Conservation (phyloP, 225 moss, liverwort and hornwort species). For the Neckera pumila region DNA sequence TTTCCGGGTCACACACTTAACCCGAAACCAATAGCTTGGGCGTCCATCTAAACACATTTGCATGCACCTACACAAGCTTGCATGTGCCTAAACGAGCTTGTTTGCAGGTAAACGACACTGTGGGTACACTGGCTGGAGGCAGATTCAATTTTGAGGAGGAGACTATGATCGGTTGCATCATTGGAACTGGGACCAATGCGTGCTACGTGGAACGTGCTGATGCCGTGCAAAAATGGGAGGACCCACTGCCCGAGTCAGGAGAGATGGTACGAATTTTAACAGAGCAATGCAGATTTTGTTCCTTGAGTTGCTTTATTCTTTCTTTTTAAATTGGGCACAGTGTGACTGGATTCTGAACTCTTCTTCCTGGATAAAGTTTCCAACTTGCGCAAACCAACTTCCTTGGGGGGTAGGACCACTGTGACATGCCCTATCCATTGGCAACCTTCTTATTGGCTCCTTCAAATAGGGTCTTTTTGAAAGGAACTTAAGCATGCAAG, state of each 20-base stretch:
- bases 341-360: not conserved
- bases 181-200: conserved; percentile 98
- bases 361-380: not conserved
- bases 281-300: not conserved
- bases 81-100: not conserved
- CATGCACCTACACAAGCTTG: not conserved
- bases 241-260: conserved; percentile 58
- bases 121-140: conserved; percentile 88
- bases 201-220: conserved; percentile 93
- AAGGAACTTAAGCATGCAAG: not conserved
- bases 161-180: conserved; percentile 81
- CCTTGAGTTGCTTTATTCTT: not conserved
- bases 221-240: conserved; percentile 71
- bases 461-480: not conserved
- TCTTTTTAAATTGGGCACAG: not conserved
- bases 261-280: conserved; percentile 46
- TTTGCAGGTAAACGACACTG: conserved; percentile 93
- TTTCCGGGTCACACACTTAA: not conserved
- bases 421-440: not conserved
- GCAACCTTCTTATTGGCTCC: not conserved
- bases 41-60: not conserved
- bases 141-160: conserved; percentile 84
- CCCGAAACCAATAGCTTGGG: not conserved
- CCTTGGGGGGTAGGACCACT: not conserved
- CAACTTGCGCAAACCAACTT: not conserved